Evolutionary conservation across 768 basidiomycete genomes (phyloP).

Genomic region (Boletus sensibilis): DNA sequence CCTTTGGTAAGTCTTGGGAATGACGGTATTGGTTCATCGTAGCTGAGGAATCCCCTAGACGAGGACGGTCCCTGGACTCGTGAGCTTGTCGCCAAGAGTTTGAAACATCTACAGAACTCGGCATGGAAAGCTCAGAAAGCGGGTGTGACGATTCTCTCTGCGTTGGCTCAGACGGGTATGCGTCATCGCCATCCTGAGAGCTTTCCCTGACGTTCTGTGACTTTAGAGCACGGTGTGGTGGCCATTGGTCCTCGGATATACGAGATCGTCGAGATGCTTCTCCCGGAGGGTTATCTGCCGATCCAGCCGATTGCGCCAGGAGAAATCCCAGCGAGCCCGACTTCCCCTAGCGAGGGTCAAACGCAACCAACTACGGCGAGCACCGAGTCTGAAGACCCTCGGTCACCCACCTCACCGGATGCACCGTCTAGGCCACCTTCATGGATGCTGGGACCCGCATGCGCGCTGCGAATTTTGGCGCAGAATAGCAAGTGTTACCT

Average conservation of each 20-base stretch:
- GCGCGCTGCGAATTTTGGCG: conserved; percentile 21
- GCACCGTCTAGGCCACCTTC: conserved; percentile 9
- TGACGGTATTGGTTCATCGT: no score
- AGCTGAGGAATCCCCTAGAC: conserved; percentile 7
- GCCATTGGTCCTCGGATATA: conserved; percentile 4
- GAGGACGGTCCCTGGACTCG: conserved; percentile 8
- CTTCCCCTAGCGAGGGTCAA: neutral
- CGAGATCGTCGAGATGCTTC: conserved; percentile 20
- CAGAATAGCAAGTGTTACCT: conserved; percentile 8
- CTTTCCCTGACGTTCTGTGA: neutral
- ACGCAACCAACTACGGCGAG: neutral
- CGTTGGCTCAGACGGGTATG: conserved; percentile 22
- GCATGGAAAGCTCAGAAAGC: conserved; percentile 24
- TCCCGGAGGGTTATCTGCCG: conserved; percentile 11
- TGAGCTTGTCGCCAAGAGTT: conserved; percentile 12
- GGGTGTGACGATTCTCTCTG: conserved; percentile 23
- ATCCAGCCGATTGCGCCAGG: neutral
- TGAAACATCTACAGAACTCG: neutral
- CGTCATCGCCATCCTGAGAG: neutral
- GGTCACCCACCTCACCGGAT: neutral
- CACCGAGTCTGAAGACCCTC: neutral
- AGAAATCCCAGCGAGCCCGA: neutral
- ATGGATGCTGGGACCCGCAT: conserved; percentile 26
- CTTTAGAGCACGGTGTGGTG: conserved; percentile 15
- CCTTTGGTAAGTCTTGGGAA: conserved; percentile 15